Base-by-base conservation (phyloP, 2,329 filamentous ascomycete genomes). In the Fusarium oxysporum region DNA sequence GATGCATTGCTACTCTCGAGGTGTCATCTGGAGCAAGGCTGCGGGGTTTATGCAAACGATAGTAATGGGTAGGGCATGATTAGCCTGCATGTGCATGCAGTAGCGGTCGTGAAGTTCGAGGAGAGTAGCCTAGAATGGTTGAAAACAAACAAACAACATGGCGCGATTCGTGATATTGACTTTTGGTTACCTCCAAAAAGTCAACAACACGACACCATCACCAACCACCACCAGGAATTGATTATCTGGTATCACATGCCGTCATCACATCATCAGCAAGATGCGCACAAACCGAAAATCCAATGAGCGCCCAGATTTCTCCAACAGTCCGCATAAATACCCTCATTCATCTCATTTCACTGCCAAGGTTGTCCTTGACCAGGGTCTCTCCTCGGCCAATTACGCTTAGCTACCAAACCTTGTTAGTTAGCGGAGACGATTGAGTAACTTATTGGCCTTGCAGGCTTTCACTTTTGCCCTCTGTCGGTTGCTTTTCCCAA, bases 291-390 rank as follows among this genome's bases (percentile, higher is more conserved):
- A 28, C 6, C 47, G 30, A 45, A 50, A 44, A 28, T 37, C 35
- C 45, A 58, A 50, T 50, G 30, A 21, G 37, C 56, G 45, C 54
- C 38, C 28, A n/a, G 17, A 47, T 59, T 28, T n/a, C 45, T 47
- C 57, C 43, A 25, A 50, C 19, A n/a, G 55, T 56, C 59, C 62
- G 73, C 73, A 76, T 74, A 50, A 69, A 60, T 60, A 50, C 32
- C 60, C 60, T 64, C 60, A 60, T 66, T 66, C 63, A 75, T 74
- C 70, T 75, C 70, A 75, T 75, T 75, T 75, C 72, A 58, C 70
- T 65, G 57, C 68, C 70, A 70, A 70, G 68, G 53, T 58, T 63
- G 44, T 66, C 51, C 40, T 62, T 43, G 55, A 58, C 73, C 64
- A 44, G 73, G 73, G 50, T 61, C 30, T 54, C 59, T 61, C 14